Evolutionary conservation across 2,329 filamentous ascomycete genomes (phyloP), one percentile per base, ranked within the genome.

Genomic region (Penicillium expansum): DNA sequence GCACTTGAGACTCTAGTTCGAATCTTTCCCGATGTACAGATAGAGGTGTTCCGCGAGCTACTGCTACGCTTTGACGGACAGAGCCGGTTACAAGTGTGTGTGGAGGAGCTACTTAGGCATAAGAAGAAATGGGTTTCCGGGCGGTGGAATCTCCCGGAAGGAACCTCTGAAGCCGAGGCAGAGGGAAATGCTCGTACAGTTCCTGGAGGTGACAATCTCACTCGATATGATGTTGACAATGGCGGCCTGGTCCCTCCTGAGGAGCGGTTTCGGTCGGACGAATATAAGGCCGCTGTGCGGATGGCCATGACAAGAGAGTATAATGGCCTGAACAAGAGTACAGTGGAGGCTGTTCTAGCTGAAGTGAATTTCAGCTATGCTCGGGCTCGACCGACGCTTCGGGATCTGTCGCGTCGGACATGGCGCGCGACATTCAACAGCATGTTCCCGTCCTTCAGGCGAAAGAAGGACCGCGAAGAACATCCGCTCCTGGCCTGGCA

Each of bases 11-110:
- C 71, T 1, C 69, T 81, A 3, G 73, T 74, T 3, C 68, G 69
- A 11, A 68, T 80, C 13, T 81, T 80, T 44, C 78, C 78, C 0
- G 77, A 80, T 57, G 69, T 80, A 41, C 74, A 74, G 48, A 64
- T 76, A 52, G 78, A 80, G 57, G 77, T 80, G 5, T 77, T 80
- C 41, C 76, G 78, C 7, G 78, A 80, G 63, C 61, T 80, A 29
- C 69, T 80, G 20, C 62, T 73, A 5, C 74, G 74, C 13, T 80
- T 80, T 59, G 77, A 79, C 57, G 78, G 77, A 11, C 66, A 75
- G 44, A 80, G 78, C 58, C 70, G 77, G 50, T 63, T 80, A 9
- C 72, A 79, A 48, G 72, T 80, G 32, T 79, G 76, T 52, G 76
- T 77, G 9, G 78, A 80, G 57, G 77, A 80, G 66, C 67, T 80